Evolutionary conservation across 2,329 filamentous ascomycete genomes (phyloP).

Genomic region (Botrytis hyacinthi): DNA sequence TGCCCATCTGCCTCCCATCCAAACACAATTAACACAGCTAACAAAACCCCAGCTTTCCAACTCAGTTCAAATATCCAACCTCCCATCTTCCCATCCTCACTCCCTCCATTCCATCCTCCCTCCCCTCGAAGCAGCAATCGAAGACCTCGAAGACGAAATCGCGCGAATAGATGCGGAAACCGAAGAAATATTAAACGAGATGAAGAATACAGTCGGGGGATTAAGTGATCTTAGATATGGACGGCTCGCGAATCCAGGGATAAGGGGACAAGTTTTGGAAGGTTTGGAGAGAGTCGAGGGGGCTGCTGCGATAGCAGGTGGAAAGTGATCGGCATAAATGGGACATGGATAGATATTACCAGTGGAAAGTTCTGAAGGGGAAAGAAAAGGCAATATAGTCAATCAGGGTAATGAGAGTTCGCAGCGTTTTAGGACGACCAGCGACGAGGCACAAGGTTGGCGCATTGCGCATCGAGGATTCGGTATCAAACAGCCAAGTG

Average conservation of each 20-base stretch:
- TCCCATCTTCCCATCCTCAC: conserved; percentile 53
- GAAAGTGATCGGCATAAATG: background rate
- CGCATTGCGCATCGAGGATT: background rate
- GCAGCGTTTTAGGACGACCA: background rate
- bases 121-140: conserved; percentile 65
- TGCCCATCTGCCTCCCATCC: background rate
- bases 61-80: conserved; percentile 36
- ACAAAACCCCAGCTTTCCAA: conserved; percentile 22
- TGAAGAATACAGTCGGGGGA: conserved; percentile 65
- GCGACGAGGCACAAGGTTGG: background rate
- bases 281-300: conserved; percentile 61
- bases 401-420: background rate
- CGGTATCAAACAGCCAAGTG: background rate
- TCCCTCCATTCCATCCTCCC: conserved; percentile 63
- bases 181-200: conserved; percentile 54
- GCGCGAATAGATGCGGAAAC: conserved; percentile 64
- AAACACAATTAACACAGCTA: background rate
- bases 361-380: background rate
- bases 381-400: too few relatives aligned
- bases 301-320: background rate
- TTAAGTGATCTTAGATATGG: conserved; percentile 84
- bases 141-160: conserved; percentile 67
- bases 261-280: conserved; percentile 65
- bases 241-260: conserved; percentile 61
- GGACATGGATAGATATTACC: background rate